Percentiles rank a stretch among this genome's conserved stretches.
phyloP scores from a whole-genome alignment of 129 eudicot species.

The Helianthus tuberosus region DNA sequence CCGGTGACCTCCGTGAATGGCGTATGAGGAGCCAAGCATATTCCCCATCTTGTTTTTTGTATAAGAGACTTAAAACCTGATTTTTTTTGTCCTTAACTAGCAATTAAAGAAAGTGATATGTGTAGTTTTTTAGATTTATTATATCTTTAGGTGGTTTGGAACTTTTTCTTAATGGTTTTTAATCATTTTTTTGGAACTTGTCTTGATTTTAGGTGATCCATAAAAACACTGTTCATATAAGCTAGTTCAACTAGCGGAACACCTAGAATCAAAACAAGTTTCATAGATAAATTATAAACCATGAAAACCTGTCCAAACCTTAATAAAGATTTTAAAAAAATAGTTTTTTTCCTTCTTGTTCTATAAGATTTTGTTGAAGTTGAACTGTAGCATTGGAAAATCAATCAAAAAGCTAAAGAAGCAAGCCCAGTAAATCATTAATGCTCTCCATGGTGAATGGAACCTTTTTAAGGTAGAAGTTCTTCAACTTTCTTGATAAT shows the following conservation, averaged over 20 bases:
- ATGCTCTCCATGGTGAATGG: constrained; percentile 26
- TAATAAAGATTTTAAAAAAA: too few species aligned
- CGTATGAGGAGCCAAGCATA: constrained; percentile 99
- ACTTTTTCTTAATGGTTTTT: too few species aligned
- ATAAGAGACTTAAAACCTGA: neutral
- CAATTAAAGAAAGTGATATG: neutral
- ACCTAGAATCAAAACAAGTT: too few species aligned
- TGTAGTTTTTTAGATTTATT: neutral
- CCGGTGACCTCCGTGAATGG: constrained; percentile 81
- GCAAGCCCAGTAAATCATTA: neutral
- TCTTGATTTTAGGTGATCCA: too few species aligned
- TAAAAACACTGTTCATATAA: too few species aligned
- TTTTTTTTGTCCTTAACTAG: neutral
- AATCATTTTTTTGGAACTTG: too few species aligned
- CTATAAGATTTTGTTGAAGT: constrained; percentile 18
- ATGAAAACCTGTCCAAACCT: too few species aligned
- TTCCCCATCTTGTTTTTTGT: constrained; percentile 11
- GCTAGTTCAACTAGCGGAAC: too few species aligned
- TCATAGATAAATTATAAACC: too few species aligned
- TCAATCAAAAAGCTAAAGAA: neutral
- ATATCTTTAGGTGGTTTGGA: too few species aligned
- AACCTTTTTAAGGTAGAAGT: constrained; percentile 29
- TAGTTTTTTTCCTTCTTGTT: neutral
- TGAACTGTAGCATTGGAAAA: constrained; percentile 25
- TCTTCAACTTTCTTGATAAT: constrained; percentile 39